Percentiles rank a stretch among this genome's conserved stretches.
phyloP scores from a whole-genome alignment of 805 yeast species.

The Clavispora phyllophila region DNA sequence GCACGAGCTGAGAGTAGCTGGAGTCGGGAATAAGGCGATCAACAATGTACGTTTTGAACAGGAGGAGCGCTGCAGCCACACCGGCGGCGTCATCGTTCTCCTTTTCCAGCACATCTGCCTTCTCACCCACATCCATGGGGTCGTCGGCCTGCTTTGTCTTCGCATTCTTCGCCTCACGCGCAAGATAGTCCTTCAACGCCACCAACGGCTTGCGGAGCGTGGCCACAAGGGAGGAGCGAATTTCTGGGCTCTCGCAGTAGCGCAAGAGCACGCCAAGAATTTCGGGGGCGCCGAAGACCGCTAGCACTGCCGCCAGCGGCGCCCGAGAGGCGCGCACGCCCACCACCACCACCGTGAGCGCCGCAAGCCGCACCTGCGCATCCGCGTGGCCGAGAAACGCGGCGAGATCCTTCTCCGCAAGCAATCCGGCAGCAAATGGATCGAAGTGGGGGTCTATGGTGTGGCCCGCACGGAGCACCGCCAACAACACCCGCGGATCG shows the following conservation, averaged over 20 bases:
- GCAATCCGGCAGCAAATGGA: constrained; percentile 3
- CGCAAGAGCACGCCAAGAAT: constrained; percentile 26
- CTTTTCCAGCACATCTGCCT: too few species aligned
- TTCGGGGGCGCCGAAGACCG: constrained; percentile 34
- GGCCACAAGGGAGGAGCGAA: constrained; percentile 62
- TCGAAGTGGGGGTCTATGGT: constrained; percentile 5
- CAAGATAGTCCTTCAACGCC: constrained; percentile 65
- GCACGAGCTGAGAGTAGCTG: constrained; percentile 37
- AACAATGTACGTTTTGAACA: constrained; percentile 50
- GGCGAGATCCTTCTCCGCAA: constrained; percentile 16
- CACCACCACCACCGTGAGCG: constrained; percentile 56
- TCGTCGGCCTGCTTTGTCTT: constrained; percentile 5
- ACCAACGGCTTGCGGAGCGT: constrained; percentile 55
- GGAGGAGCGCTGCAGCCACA: too few species aligned
- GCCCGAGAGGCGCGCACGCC: constrained; percentile 60
- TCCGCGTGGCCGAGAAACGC: constrained; percentile 44
- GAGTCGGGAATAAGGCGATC: constrained; percentile 43
- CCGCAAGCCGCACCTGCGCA: constrained; percentile 41
- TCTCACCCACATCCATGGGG: too few species aligned
- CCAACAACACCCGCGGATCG: constrained; percentile 7
- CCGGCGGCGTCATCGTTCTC: background rate
- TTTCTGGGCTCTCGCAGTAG: constrained; percentile 31
- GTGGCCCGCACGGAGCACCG: constrained; percentile 9
- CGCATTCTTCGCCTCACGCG: constrained; percentile 12
- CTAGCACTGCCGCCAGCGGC: constrained; percentile 42